phyloP scores from a whole-genome alignment of 495 filamentous ascomycete genomes.

The Xylaria castorea region DNA sequence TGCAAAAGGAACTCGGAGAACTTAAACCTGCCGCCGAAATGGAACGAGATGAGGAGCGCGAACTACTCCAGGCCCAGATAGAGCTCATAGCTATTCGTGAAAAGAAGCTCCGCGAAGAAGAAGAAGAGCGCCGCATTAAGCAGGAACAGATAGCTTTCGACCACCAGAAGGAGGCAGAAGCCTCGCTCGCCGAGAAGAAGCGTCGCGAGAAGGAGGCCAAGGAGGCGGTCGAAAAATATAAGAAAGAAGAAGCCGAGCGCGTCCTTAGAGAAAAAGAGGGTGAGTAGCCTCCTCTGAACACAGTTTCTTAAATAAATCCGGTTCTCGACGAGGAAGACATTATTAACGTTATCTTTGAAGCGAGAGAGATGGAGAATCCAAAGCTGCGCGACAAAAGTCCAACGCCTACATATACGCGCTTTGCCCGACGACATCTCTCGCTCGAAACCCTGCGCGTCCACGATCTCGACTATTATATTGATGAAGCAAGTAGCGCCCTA shows the following conservation, averaged over 20 bases:
- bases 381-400: too few species aligned
- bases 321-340: too few species aligned
- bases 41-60: slow-evolving; percentile 47
- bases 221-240: slow-evolving; percentile 61
- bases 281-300: too few species aligned
- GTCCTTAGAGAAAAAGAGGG: slow-evolving; percentile 52
- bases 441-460: too few species aligned
- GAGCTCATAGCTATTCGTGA: slow-evolving; percentile 53
- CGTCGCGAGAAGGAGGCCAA: slow-evolving; percentile 62
- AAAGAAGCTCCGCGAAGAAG: slow-evolving; percentile 50
- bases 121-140: slow-evolving; percentile 59
- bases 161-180: slow-evolving; percentile 61
- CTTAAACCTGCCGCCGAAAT: slow-evolving; percentile 41
- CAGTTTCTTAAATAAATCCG: too few species aligned
- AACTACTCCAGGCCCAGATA: slow-evolving; percentile 51
- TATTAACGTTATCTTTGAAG: too few species aligned
- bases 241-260: slow-evolving; percentile 61
- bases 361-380: too few species aligned
- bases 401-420: too few species aligned
- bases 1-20: slow-evolving; percentile 43
- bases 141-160: slow-evolving; percentile 61
- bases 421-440: too few species aligned
- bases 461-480: too few species aligned
- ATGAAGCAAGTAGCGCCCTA: too few species aligned
- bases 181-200: slow-evolving; percentile 53